A percentile compares a stretch with the other conserved stretches of the same genome.
phyloP scores from a whole-genome alignment of 73 alveolate genomes.

The Paramecium tetraurelia region DNA sequence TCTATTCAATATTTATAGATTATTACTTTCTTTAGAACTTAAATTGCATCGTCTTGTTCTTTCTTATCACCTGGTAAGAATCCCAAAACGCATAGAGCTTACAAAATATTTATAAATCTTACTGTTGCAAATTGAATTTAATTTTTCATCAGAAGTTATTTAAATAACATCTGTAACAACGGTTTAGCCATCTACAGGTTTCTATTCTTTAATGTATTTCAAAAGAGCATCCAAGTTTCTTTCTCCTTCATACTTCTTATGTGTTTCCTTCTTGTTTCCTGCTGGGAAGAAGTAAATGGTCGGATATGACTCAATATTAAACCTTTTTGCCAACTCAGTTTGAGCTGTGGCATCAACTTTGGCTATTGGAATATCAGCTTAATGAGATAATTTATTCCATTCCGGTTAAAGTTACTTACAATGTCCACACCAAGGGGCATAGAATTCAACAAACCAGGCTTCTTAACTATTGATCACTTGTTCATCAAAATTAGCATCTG shows the following conservation, averaged over 20 bases:
- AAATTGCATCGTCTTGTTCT: neutral
- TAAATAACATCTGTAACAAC: neutral
- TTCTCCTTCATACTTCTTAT: conserved; percentile 73
- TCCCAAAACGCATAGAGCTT: conserved; percentile 9
- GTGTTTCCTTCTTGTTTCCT: conserved; percentile 37
- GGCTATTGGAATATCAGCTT: conserved; percentile 84
- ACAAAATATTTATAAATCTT: neutral
- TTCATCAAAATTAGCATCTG: conserved; percentile 74
- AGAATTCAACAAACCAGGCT: conserved; percentile 82
- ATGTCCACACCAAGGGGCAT: conserved; percentile 94
- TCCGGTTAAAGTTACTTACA: conserved; percentile 81
- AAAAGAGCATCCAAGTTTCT: conserved; percentile 74
- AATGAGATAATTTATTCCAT: conserved; percentile 77
- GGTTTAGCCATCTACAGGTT: conserved; percentile 61
- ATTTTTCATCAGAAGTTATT: neutral
- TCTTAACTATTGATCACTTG: conserved; percentile 66
- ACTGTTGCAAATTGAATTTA: neutral
- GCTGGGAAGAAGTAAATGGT: conserved; percentile 85
- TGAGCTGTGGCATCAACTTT: conserved; percentile 95
- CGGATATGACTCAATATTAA: conserved; percentile 82
- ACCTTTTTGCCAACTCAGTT: conserved; percentile 73
- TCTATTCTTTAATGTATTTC: conserved; percentile 71
- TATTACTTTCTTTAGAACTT: neutral
- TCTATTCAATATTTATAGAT: neutral
- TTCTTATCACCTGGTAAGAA: neutral